Evolutionary conservation across 1,139 yeast species (phyloP).

Genomic region (Saccharomyces hybrid): DNA sequence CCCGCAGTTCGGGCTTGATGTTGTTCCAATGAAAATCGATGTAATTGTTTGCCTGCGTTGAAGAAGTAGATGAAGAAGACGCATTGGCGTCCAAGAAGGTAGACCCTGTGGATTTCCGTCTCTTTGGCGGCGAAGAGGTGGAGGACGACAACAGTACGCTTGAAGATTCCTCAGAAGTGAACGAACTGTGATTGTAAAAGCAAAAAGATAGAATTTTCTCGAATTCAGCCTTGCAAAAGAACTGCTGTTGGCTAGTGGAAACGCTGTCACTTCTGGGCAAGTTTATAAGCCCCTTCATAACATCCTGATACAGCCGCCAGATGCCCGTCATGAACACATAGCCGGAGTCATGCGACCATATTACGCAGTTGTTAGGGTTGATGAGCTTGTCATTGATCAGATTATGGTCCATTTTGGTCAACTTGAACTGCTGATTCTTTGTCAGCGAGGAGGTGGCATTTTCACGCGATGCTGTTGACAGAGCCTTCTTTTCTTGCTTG

Average conservation of each 20-base stretch:
- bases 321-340: slow-evolving; percentile 85
- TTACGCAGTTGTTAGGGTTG: slow-evolving; percentile 47
- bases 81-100: background rate
- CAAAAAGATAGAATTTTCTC: slow-evolving; percentile 6
- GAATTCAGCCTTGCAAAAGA: slow-evolving; percentile 11
- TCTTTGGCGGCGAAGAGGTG: background rate
- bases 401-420: slow-evolving; percentile 22
- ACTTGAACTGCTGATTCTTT: slow-evolving; percentile 29
- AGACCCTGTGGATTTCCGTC: background rate
- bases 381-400: slow-evolving; percentile 12
- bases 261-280: slow-evolving; percentile 4
- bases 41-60: slow-evolving; percentile 10
- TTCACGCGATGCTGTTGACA: background rate
- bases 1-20: slow-evolving; percentile 26
- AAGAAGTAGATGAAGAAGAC: background rate
- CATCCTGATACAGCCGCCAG: slow-evolving; percentile 52
- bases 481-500: background rate
- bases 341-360: slow-evolving; percentile 76
- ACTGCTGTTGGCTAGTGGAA: slow-evolving; percentile 3
- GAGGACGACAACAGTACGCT: background rate
- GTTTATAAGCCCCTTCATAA: slow-evolving; percentile 23
- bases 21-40: slow-evolving; percentile 30
- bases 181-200: slow-evolving; percentile 1
- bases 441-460: slow-evolving; percentile 8
- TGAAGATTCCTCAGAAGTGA: background rate